Evolutionary conservation across 306 rosid genomes (phyloP), one percentile per base, ranked within the genome.

Genomic region (Canavalia ensiformis): DNA sequence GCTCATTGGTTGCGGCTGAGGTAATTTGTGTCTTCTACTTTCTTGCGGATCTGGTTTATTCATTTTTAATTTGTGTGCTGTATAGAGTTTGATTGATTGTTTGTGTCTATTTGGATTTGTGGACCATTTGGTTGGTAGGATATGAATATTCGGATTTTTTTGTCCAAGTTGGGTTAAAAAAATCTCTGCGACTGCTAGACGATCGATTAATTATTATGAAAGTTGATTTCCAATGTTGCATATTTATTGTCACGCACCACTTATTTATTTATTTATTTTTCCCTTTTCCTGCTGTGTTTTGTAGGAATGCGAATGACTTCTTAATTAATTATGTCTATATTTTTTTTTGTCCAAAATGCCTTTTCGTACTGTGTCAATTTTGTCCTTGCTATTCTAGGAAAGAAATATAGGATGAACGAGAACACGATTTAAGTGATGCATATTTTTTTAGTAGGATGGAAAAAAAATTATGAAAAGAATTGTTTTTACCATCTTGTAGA

Each of bases 131-230:
- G 18, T 46, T 46, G 34, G 57, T 25, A 62, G 10, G 39, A 46
- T 31, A 34, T 18, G 56, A 29, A 75, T 75, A 82, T 76, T 76
- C 63, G 10, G 5, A 49, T 82, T 68, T 28, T 9, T 6, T 7
- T 0, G n/a, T 9, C 5, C 45, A 9, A 81, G 51, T 73, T 65
- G 52, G 25, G 75, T 50, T 46, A 9, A 54, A 45, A n/a, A 41
- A 3, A 49, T 37, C 73, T 33, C 3, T 47, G 7, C 55, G 2
- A 58, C 12, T 57, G 4, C 34, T 2, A 59, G 54, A 6, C 31
- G 18, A 42, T 54, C 11, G 33, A 12, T 9, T 46, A 9, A 41
- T 34, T 9, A 6, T 49, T 60, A 6, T 0, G 18, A 60, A 33
- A 60, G 41, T 4, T 57, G 35, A 7, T 28, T 7, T 57, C 25